Percentiles rank a stretch among this genome's conserved stretches.
These are phyloP conservation scores for Arabidopsis suecica DNA, from an alignment of 345 rosid genomes.

Conservation along the genomic window DNA sequence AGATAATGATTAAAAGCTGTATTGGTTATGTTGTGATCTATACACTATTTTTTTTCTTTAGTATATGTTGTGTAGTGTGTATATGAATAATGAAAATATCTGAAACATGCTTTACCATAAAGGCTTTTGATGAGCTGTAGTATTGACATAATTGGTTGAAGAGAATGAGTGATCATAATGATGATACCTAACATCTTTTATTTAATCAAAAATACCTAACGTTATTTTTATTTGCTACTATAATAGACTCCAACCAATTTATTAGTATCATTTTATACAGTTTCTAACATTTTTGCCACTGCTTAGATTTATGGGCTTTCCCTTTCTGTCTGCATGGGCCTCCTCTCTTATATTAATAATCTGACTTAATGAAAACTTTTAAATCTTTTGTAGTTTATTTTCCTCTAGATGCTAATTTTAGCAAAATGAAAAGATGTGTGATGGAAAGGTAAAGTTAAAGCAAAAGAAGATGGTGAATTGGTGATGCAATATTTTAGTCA, in stretches of 20 bases:
- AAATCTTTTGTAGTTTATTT: background rate
- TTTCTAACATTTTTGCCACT: background rate
- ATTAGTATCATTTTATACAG: conserved; percentile 3
- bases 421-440: background rate
- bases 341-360: background rate
- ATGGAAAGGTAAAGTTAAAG: background rate
- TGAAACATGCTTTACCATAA: conserved; percentile 44
- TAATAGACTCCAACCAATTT: background rate
- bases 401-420: background rate
- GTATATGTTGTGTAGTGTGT: background rate
- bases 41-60: too few relatives aligned
- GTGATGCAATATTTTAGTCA: background rate
- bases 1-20: conserved; percentile 35
- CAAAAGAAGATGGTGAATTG: too few relatives aligned
- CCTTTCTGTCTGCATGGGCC: conserved; percentile 27
- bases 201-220: conserved; percentile 23
- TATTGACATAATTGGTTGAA: conserved; percentile 33
- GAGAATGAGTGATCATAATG: conserved; percentile 44
- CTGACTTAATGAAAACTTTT: background rate
- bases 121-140: conserved; percentile 42
- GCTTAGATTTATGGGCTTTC: conserved; percentile 26
- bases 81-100: conserved; percentile 29
- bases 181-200: conserved; percentile 39
- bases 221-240: conserved; percentile 7
- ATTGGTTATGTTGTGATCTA: conserved; percentile 16